Evolutionary conservation across 176 grass and related monocot species (phyloP), one percentile per base, ranked within the genome.

Genomic region (Hordeum marinum): DNA sequence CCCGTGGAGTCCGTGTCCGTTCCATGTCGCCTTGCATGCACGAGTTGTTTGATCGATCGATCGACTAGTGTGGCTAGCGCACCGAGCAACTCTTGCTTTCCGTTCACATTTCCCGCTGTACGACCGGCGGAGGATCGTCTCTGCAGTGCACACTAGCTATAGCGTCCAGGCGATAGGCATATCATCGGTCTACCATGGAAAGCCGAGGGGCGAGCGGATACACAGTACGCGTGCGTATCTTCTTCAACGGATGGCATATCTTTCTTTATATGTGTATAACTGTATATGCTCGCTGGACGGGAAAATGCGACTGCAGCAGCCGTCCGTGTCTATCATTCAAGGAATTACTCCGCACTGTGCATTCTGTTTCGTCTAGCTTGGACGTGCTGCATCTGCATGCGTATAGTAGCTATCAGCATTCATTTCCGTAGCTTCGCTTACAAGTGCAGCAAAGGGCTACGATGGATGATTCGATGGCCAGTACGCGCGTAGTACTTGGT

Each of bases 391-490:
- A n/a, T 18, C n/a, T n/a, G n/a, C n/a, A n/a, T n/a, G 42, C 0
- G 25, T 13, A 63, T 40, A 59, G 46, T 72, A 75, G 75, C 89
- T 59, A 48, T 67, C 84, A 60, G 75, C 84, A 90, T 90, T 90
- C 66, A 90, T 45, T 90, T 5, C 21, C 29, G 78, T 90, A 90
- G 85, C 85, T 80, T 90, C 1, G 80, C 85, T 84, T 90, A 69
- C 60, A 90, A 90, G 85, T 63, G 89, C 89, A 84, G 89, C 89
- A 90, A 89, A 84, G 88, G 77, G 43, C 80, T 87, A 79, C 70
- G 48, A 18, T 12, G 23, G 46, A 17, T 50, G 3, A 18, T 18
- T 63, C 68, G 66, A 6, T 15, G 62, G 62, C 7, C 48, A 17
- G 65, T 66, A 65, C 63, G 13, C 13, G 14, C 64, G 24, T 11